phyloP scores from a whole-genome alignment of 176 grass and related monocot genomes.

The Ensete ventricosum region DNA sequence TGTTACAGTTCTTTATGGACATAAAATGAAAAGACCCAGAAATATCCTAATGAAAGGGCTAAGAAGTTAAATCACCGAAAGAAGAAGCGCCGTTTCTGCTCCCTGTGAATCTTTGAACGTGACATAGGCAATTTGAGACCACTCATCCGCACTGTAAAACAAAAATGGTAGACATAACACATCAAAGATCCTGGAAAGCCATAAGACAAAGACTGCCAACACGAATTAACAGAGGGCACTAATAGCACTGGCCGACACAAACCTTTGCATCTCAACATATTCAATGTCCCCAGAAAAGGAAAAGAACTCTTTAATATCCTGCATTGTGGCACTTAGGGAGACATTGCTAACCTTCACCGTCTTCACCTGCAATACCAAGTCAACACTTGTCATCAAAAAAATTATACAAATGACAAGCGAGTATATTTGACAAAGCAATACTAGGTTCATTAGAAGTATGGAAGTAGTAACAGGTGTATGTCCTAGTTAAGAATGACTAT shows the following conservation, averaged over 20 bases:
- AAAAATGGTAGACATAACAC: background rate
- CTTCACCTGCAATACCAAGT: background rate
- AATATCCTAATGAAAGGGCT: background rate
- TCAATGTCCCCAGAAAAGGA: conserved; percentile 6
- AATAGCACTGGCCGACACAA: background rate
- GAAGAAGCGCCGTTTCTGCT: conserved; percentile 35
- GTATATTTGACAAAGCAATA: background rate
- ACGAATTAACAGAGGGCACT: background rate
- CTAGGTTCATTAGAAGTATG: background rate
- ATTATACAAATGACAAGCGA: background rate
- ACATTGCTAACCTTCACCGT: conserved; percentile 1
- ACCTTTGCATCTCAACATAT: conserved; percentile 12
- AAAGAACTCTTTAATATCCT: background rate
- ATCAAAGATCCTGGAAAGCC: background rate
- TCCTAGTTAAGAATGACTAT: too few species aligned
- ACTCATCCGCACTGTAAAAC: conserved; percentile 18
- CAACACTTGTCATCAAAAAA: background rate
- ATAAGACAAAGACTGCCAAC: background rate
- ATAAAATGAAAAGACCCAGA: background rate
- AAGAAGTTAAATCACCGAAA: conserved; percentile 22
- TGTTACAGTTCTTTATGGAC: background rate
- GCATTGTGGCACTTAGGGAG: background rate
- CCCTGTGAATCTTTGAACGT: conserved; percentile 43
- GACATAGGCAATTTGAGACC: conserved; percentile 33
- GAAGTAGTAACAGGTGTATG: background rate